These are phyloP conservation scores for Tulasnella sp. DNA, from an alignment of 768 basidiomycete genomes.

Conservation along the genomic window DNA sequence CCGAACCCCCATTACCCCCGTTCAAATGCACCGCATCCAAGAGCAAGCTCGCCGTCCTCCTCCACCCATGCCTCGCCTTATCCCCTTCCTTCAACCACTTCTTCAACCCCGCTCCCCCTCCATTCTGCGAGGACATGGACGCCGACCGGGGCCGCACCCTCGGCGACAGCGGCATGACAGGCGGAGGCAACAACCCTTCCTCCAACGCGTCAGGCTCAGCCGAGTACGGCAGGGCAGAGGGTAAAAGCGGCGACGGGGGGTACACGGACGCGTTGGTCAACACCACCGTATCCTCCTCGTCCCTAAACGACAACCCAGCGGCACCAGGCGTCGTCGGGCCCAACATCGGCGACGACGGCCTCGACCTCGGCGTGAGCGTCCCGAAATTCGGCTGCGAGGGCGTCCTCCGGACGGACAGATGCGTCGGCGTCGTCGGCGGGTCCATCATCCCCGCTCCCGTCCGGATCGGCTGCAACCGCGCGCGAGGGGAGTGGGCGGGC, in stretches of 20 bases:
- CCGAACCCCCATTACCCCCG: neutral
- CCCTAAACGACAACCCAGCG: neutral
- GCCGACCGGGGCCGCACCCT: neutral
- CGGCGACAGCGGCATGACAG: neutral
- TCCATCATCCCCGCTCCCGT: neutral
- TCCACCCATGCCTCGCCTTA: slow-evolving; percentile 3
- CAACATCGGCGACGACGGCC: slow-evolving; percentile 1
- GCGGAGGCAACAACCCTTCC: neutral
- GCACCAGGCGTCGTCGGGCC: neutral
- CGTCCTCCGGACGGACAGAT: neutral
- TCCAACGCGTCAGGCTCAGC: neutral
- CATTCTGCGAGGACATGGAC: neutral
- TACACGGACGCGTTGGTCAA: neutral
- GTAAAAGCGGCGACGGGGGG: neutral
- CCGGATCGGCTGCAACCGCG: neutral
- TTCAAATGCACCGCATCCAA: neutral
- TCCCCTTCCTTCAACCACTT: slow-evolving; percentile 1
- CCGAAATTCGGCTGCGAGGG: neutral
- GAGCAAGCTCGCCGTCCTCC: neutral
- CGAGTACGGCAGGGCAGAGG: neutral
- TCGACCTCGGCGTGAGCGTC: neutral
- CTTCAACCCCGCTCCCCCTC: neutral
- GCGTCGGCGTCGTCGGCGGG: neutral
- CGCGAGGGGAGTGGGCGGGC: neutral
- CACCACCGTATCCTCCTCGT: slow-evolving; percentile 1